Base-by-base conservation (phyloP, 2,329 filamentous ascomycete species). In the Monascus ruber region DNA sequence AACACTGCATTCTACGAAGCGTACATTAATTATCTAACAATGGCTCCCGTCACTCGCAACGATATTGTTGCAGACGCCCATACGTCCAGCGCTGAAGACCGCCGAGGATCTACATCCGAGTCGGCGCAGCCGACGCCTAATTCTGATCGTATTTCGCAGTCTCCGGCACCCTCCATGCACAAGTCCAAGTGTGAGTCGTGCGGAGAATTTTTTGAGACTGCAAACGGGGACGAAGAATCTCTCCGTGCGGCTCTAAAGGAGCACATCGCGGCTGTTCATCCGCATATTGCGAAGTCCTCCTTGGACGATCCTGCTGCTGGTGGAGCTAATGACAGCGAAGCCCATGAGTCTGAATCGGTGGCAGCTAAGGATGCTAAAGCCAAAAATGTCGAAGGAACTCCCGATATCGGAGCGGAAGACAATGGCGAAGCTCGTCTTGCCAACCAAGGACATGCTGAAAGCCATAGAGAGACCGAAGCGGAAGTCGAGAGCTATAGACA, bases 21-120 rank as follows among this genome's bases (percentile, higher is more conserved):
- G 17, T 17, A 17, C 17, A 17, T 17, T 17, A 17, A 17, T 17
- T 17, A 3, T 10, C 26, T 32, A 43, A 46, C 40, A 43, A 63
- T 64, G 59, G 52, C 53, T 42, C 54, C 52, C 24, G 48, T 59
- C 43, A 51, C 56, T 34, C 54, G 57, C 40, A 51, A 47, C 40
- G 54, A 61, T 48, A 42, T 59, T 39, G 59, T 62, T 34, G 49
- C 54, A 42, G 56, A 60, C 39, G 58, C 55, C 40, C 58, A 51
- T 52, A 60, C 56, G 42, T 60, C 60, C 26, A 56, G 59, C 42
- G 48, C 59, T 47, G 56, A 47, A 39, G 55, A 57, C 46, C 60
- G 57, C 43, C 56, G 55, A 47, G 58, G 58, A 42, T 63, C 59
- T 35, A 52, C 56, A 10, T 63, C 61, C 44, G 61, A 64, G 37